Percentiles rank a stretch among this genome's conserved stretches.
Conservation (phyloP, 108 stramenopile species). For the Schizochytrium sp. region DNA sequence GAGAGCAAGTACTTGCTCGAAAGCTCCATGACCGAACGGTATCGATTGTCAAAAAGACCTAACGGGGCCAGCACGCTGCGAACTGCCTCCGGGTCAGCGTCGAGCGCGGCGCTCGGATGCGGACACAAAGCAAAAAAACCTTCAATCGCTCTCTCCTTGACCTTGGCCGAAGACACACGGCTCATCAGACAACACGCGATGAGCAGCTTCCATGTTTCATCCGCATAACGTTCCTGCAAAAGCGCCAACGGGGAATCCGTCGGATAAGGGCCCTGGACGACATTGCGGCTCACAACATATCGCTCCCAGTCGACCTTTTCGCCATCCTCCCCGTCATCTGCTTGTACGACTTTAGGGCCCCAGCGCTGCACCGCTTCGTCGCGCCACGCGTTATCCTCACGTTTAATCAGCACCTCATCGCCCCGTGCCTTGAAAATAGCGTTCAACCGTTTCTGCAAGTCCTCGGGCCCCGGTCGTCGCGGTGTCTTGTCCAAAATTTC, state of each 20-base stretch:
- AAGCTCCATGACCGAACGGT: not conserved
- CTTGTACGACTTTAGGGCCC: not conserved
- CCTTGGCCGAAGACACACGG: not conserved
- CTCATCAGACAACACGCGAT: conserved; percentile 17
- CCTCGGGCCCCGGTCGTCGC: not conserved
- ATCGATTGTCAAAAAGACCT: conserved; percentile 8
- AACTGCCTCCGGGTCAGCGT: not conserved
- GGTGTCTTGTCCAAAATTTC: not conserved
- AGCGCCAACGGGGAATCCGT: not conserved
- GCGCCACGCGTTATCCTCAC: not conserved
- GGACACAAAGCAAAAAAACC: conserved; percentile 14
- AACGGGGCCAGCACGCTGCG: not conserved
- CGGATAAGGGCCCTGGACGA: not conserved
- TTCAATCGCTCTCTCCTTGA: conserved; percentile 16
- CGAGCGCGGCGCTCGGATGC: not conserved
- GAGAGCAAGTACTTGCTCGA: not conserved
- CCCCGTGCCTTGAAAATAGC: not conserved
- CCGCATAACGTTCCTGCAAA: conserved; percentile 13
- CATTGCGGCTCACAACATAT: not conserved
- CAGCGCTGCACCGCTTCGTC: not conserved
- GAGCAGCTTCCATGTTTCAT: conserved; percentile 12
- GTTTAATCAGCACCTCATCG: no score
- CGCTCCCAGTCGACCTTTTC: not conserved
- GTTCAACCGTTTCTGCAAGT: not conserved
- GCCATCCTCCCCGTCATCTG: not conserved